Evolutionary conservation across 2,329 filamentous ascomycete genomes (phyloP).

Genomic region (Claviceps paspali): DNA sequence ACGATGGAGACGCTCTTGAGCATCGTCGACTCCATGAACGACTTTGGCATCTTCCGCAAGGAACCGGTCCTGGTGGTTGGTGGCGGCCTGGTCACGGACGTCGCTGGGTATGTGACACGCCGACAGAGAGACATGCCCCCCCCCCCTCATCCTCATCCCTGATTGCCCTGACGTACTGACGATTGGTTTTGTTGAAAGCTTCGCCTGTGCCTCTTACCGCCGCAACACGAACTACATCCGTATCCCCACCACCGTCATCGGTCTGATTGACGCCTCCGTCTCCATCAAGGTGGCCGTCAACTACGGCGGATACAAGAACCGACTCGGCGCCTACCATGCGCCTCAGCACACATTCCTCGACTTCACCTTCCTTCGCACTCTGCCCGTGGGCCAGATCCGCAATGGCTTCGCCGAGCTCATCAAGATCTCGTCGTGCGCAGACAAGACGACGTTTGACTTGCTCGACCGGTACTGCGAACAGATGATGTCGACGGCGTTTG

Average conservation of each 20-base stretch:
- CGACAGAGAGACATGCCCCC: too few relatives aligned
- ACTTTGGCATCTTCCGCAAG: conserved; percentile 56
- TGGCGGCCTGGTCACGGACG: conserved; percentile 56
- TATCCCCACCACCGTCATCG: conserved; percentile 60
- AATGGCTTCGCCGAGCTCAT: conserved; percentile 64
- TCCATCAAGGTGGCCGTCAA: conserved; percentile 69
- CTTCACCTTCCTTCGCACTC: conserved; percentile 54
- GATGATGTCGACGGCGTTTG: conserved; percentile 49
- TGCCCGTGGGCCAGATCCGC: conserved; percentile 52
- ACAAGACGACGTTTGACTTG: conserved; percentile 49
- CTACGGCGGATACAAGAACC: conserved; percentile 63
- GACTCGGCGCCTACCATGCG: conserved; percentile 57
- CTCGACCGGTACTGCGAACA: conserved; percentile 56
- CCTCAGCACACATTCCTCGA: conserved; percentile 59
- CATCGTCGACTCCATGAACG: conserved; percentile 60
- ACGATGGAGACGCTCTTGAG: conserved; percentile 52
- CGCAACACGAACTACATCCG: conserved; percentile 61
- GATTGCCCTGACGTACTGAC: too few relatives aligned
- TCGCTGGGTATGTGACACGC: conserved; percentile 46
- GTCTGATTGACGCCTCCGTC: conserved; percentile 59
- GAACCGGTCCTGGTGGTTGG: conserved; percentile 52
- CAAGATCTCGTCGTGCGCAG: conserved; percentile 59
- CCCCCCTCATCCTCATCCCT: too few relatives aligned
- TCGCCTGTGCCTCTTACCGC: conserved; percentile 56
- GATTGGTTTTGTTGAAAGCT: too few relatives aligned